A percentile compares a stretch with the other conserved stretches of the same genome.
Conservation (phyloP, 192 early-diverging fungal species). For the Podila minutissima region DNA sequence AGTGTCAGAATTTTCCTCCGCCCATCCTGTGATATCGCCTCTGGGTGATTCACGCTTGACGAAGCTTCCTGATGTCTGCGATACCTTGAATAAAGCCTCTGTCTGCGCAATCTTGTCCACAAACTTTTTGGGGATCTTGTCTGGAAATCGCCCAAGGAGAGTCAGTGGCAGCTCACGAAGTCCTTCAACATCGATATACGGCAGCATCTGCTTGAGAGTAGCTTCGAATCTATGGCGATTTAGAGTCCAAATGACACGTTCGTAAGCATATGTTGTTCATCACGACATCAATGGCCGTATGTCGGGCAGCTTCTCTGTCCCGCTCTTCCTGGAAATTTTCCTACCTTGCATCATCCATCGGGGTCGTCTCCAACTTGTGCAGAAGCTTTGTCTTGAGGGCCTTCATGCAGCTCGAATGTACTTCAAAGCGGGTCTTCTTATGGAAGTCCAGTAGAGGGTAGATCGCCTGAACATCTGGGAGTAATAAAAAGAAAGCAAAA, state of each 20-base stretch:
- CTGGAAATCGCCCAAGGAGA: slow-evolving; percentile 56
- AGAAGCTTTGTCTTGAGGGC: slow-evolving; percentile 57
- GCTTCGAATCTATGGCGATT: slow-evolving; percentile 45
- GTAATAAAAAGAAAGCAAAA: slow-evolving; percentile 18
- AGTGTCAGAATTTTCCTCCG: background rate
- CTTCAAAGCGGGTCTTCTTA: slow-evolving; percentile 54
- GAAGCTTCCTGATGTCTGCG: background rate
- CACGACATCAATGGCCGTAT: too few species aligned
- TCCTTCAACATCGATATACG: slow-evolving; percentile 57
- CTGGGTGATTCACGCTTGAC: background rate
- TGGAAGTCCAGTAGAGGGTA: slow-evolving; percentile 63
- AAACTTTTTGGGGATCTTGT: slow-evolving; percentile 48
- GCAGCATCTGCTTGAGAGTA: slow-evolving; percentile 53
- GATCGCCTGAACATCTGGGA: slow-evolving; percentile 55
- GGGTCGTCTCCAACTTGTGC: slow-evolving; percentile 48
- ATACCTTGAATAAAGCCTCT: slow-evolving; percentile 54
- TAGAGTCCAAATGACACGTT: background rate
- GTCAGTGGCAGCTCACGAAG: slow-evolving; percentile 64
- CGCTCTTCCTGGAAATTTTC: background rate
- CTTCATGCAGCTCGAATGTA: slow-evolving; percentile 59
- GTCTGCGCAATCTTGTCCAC: slow-evolving; percentile 58
- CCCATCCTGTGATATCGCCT: too few species aligned
- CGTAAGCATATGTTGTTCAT: background rate
- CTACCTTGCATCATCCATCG: slow-evolving; percentile 41
- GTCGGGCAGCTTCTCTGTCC: background rate